Base-by-base conservation (phyloP, 2,329 filamentous ascomycete species). In the Aspergillus sp. region DNA sequence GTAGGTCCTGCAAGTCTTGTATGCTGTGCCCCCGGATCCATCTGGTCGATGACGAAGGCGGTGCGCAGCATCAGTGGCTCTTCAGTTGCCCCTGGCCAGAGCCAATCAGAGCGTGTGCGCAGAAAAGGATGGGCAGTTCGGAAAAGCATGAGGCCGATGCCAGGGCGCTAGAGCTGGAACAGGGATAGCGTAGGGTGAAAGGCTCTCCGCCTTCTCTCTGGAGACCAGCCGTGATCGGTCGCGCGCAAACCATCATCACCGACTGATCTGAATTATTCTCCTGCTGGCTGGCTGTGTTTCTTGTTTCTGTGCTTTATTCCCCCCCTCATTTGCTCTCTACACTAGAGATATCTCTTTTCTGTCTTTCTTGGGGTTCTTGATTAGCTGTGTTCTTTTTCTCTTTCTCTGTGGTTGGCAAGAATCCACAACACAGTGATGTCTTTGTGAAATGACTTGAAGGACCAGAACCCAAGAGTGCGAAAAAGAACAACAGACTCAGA, bases 151-250 rank as follows among this genome's bases (percentile, higher is more conserved):
- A 27, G n/a, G 28, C 62, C 58, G 59, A 39, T 10, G 27, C 19
- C 34, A 39, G 35, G 37, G n/a, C n/a, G 13, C 48, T 51, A 58
- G 45, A 35, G 27, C 52, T 39, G 11, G 27, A 57, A 45, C 37
- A 35, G 51, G 55, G 31, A 49, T 64, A 64, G 61, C 46, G 53
- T 47, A 43, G 19, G 46, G 41, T 50, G 51, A 63, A 61, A 63
- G 52, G 49, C 58, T 56, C 60, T 57, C 55, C 55, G 55, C 55
- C 55, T 56, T 58, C 52, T 48, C 53, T 61, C 60, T 60, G 55
- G 58, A 47, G 50, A 45, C 49, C 56, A 61, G 53, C 61, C 57
- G 60, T 61, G 61, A 63, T 62, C 60, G 59, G 54, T 64, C 58
- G 62, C 61, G 62, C 62, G 62, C 62, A 65, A 60, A 62, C 59